phyloP scores from a whole-genome alignment of 2,329 filamentous ascomycete species.

The Aspergillus phoenicis region DNA sequence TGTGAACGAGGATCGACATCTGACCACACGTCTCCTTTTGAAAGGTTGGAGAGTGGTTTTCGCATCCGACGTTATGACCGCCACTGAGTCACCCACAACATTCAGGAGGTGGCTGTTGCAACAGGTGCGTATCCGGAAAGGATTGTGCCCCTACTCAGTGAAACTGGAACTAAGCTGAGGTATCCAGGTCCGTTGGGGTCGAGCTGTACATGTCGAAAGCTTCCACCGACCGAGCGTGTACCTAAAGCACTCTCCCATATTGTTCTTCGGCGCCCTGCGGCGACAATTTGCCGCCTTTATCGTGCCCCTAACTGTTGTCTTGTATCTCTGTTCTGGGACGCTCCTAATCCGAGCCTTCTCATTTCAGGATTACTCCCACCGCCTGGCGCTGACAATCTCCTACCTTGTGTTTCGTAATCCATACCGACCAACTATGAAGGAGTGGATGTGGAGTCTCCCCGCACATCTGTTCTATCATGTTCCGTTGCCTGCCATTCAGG shows the following conservation, averaged over 20 bases:
- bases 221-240: conserved; percentile 40
- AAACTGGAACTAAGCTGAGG: background rate
- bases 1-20: conserved; percentile 44
- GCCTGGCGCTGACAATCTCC: conserved; percentile 30
- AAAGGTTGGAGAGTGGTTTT: conserved; percentile 39
- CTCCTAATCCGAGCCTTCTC: conserved; percentile 30
- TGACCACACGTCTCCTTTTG: conserved; percentile 40
- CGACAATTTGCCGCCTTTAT: conserved; percentile 35
- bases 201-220: conserved; percentile 41
- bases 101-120: conserved; percentile 40
- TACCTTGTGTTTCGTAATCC: conserved; percentile 37
- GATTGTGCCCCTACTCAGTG: background rate
- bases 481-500: conserved; percentile 38
- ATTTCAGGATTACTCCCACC: conserved; percentile 31
- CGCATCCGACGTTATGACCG: conserved; percentile 36
- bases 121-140: conserved; percentile 20
- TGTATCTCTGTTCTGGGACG: conserved; percentile 34
- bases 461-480: conserved; percentile 39
- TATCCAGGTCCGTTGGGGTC: conserved; percentile 35
- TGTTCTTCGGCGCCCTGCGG: conserved; percentile 38
- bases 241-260: conserved; percentile 35
- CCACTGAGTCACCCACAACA: conserved; percentile 42
- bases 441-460: conserved; percentile 28
- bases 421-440: conserved; percentile 18
- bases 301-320: conserved; percentile 30